Percentiles rank a stretch among this genome's conserved stretches.
Evolutionary conservation across 192 early-diverging fungal genomes (phyloP).

Genomic region (Globomyces pollinis-pini): DNA sequence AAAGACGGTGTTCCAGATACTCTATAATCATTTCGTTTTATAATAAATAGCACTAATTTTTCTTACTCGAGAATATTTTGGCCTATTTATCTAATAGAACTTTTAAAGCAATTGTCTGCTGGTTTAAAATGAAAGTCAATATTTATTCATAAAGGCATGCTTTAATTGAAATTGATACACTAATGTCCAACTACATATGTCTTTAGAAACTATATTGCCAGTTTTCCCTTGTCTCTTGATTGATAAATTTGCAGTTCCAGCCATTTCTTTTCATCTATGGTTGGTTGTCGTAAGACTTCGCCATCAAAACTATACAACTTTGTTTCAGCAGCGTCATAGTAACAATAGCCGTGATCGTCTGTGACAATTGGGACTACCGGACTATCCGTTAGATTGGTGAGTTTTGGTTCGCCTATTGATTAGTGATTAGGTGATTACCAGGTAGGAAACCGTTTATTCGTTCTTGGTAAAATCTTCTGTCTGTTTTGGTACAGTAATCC

Average conservation of each 20-base stretch:
- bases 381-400: slow-evolving; percentile 20
- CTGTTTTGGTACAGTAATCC: slow-evolving; percentile 47
- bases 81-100: too few species aligned
- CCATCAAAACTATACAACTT: slow-evolving; percentile 21
- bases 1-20: too few species aligned
- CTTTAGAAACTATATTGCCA: background rate
- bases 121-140: background rate
- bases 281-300: slow-evolving; percentile 8
- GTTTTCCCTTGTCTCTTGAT: background rate
- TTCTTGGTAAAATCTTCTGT: slow-evolving; percentile 47
- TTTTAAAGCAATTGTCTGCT: too few species aligned
- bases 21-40: too few species aligned
- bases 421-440: slow-evolving; percentile 14
- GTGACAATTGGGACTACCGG: slow-evolving; percentile 16
- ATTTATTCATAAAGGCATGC: too few species aligned
- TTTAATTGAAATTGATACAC: too few species aligned
- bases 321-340: slow-evolving; percentile 18
- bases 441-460: slow-evolving; percentile 36
- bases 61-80: too few species aligned
- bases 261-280: slow-evolving; percentile 26
- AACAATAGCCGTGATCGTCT: slow-evolving; percentile 29
- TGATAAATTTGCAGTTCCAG: background rate
- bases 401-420: slow-evolving; percentile 24
- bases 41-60: too few species aligned
- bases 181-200: too few species aligned